Conservation (phyloP, 164 flowering plant species). For the Nymphaea thermarum region DNA sequence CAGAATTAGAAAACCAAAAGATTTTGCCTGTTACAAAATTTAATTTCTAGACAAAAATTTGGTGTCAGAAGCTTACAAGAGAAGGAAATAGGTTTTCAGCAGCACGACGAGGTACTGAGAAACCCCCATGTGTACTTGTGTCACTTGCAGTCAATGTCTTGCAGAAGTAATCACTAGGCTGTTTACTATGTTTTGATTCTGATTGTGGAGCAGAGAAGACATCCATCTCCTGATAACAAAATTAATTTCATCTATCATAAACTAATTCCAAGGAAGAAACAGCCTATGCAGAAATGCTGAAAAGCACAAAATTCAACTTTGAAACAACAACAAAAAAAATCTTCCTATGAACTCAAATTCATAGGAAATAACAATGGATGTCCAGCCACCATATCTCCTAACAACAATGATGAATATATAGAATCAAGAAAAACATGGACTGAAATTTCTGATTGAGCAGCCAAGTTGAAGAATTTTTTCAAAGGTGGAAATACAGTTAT, state of each 20-base stretch:
- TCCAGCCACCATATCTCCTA: too few species aligned
- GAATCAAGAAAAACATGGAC: neutral
- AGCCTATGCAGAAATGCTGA: too few species aligned
- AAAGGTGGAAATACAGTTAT: neutral
- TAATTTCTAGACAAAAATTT: neutral
- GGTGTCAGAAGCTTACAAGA: conserved; percentile 32
- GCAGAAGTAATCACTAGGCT: conserved; percentile 95
- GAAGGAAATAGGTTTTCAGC: conserved; percentile 97
- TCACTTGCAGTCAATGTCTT: conserved; percentile 98
- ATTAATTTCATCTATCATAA: too few species aligned
- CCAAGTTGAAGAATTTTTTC: neutral
- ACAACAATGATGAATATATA: neutral
- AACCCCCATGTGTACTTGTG: conserved; percentile 99
- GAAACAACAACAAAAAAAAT: too few species aligned
- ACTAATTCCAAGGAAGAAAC: too few species aligned
- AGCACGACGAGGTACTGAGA: conserved; percentile 97
- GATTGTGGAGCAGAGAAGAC: conserved; percentile 63
- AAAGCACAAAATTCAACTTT: too few species aligned
- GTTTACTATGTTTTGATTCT: conserved; percentile 62
- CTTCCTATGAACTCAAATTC: neutral
- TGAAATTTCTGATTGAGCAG: neutral
- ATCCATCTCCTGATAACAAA: conserved; percentile 59
- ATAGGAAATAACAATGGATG: too few species aligned
- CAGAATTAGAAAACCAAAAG: neutral
- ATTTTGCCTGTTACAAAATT: neutral